Percentiles rank a stretch among this genome's conserved stretches.
These are phyloP conservation scores for Epichloe glyceriae DNA, from an alignment of 2,329 filamentous ascomycete genomes.

Conservation along the genomic window DNA sequence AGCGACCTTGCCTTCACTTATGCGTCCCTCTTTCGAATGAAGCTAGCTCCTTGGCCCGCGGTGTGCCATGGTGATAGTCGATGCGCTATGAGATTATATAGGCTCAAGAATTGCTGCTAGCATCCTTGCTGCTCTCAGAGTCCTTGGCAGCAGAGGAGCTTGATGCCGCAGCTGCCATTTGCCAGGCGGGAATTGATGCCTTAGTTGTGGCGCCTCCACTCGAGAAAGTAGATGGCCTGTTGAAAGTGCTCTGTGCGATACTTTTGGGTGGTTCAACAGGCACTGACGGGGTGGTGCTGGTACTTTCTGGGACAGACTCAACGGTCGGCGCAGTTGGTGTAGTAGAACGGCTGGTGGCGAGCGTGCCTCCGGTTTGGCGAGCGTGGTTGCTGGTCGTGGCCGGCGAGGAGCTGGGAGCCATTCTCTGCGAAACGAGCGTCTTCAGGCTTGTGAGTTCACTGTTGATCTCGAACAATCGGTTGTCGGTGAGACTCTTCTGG, in stretches of 20 bases:
- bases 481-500: conserved; percentile 74
- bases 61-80: background rate
- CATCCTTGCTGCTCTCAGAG: conserved; percentile 7
- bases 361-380: conserved; percentile 1
- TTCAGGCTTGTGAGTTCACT: conserved; percentile 86
- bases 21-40: background rate
- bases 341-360: background rate
- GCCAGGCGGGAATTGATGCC: conserved; percentile 69
- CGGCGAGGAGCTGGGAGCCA: conserved; percentile 28
- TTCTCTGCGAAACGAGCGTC: conserved; percentile 59
- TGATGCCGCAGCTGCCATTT: conserved; percentile 49
- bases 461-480: conserved; percentile 70
- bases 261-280: conserved; percentile 21
- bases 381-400: conserved; percentile 10
- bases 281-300: conserved; percentile 12
- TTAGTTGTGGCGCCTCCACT: conserved; percentile 28
- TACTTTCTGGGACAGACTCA: conserved; percentile 12
- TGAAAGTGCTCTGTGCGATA: conserved; percentile 16
- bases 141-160: conserved; percentile 16
- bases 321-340: conserved; percentile 11
- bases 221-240: conserved; percentile 22
- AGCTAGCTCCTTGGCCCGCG: too few relatives aligned
- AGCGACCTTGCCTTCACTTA: too few relatives aligned
- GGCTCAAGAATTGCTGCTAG: conserved; percentile 2
- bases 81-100: background rate